Evolutionary conservation across 805 yeast species (phyloP).

Genomic region (Vanderwaltozyma yarrowii): DNA sequence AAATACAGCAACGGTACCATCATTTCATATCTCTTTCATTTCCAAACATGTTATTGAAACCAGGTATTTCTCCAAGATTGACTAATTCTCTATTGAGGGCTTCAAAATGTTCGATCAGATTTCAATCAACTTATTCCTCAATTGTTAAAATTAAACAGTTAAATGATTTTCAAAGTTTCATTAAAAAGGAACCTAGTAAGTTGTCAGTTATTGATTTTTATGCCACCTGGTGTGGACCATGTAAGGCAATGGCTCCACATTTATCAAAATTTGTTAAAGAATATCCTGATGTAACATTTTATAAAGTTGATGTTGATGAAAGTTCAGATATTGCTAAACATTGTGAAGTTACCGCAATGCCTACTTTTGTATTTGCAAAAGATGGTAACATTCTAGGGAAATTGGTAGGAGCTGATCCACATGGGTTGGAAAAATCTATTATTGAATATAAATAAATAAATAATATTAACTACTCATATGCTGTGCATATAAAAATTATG

Average conservation of each 20-base stretch:
- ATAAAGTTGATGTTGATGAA: slow-evolving; percentile 70
- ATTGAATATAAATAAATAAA: slow-evolving; percentile 10
- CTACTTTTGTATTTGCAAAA: slow-evolving; percentile 56
- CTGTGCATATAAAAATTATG: background rate
- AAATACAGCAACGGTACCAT: too few species aligned
- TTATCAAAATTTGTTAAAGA: slow-evolving; percentile 33
- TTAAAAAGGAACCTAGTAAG: slow-evolving; percentile 24
- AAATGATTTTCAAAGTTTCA: slow-evolving; percentile 27
- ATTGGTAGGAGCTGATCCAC: slow-evolving; percentile 52
- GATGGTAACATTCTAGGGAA: slow-evolving; percentile 47
- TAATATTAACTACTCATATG: background rate
- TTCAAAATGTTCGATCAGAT: too few species aligned
- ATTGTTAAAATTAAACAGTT: slow-evolving; percentile 30
- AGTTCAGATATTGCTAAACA: slow-evolving; percentile 65
- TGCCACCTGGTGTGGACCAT: slow-evolving; percentile 76
- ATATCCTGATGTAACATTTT: slow-evolving; percentile 42
- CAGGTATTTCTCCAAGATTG: background rate
- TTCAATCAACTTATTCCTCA: slow-evolving; percentile 8
- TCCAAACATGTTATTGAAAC: too few species aligned
- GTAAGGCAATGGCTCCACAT: slow-evolving; percentile 58
- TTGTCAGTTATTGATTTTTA: slow-evolving; percentile 52
- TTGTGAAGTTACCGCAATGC: slow-evolving; percentile 57
- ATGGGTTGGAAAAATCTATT: slow-evolving; percentile 27
- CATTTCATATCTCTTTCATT: too few species aligned
- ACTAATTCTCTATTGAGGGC: background rate